Conservation (phyloP, 805 yeast species). For the Candida argentea region DNA sequence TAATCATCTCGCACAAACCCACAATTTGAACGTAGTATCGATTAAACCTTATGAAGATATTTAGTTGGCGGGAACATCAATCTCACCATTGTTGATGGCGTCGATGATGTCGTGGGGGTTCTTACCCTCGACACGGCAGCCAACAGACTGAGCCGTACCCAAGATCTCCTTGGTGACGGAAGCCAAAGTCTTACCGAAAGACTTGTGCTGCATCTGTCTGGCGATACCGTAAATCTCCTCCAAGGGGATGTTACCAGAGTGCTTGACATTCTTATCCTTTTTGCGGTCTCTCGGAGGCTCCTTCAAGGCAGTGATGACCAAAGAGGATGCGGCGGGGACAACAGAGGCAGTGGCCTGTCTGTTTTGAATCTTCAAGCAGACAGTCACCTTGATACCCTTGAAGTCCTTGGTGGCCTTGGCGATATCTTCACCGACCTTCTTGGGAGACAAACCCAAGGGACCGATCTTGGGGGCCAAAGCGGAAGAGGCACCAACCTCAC, state of each 20-base stretch:
- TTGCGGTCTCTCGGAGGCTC: constrained; percentile 99
- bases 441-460: constrained; percentile 99
- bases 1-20: constrained; percentile 15
- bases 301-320: constrained; percentile 97
- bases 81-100: constrained; percentile 96
- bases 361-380: constrained; percentile 97
- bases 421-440: constrained; percentile 99
- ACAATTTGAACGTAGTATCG: constrained; percentile 24
- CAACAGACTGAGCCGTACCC: constrained; percentile 99
- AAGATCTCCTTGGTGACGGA: constrained; percentile 97
- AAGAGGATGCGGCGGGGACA: constrained; percentile 98
- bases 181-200: constrained; percentile 94
- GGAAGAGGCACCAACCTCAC: constrained; percentile 99
- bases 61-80: constrained; percentile 83
- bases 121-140: constrained; percentile 98
- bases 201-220: constrained; percentile 94
- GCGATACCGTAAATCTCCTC: constrained; percentile 96
- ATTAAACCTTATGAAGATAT: constrained; percentile 29
- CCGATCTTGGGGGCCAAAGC: constrained; percentile 99
- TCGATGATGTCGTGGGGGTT: constrained; percentile 99
- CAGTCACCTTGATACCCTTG: constrained; percentile 99
- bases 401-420: constrained; percentile 98
- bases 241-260: constrained; percentile 96
- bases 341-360: constrained; percentile 99
- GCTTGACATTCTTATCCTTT: constrained; percentile 99